Evolutionary conservation across 495 filamentous ascomycete genomes (phyloP), one percentile per base, ranked within the genome.

Genomic region (Penicillium waksmanii): DNA sequence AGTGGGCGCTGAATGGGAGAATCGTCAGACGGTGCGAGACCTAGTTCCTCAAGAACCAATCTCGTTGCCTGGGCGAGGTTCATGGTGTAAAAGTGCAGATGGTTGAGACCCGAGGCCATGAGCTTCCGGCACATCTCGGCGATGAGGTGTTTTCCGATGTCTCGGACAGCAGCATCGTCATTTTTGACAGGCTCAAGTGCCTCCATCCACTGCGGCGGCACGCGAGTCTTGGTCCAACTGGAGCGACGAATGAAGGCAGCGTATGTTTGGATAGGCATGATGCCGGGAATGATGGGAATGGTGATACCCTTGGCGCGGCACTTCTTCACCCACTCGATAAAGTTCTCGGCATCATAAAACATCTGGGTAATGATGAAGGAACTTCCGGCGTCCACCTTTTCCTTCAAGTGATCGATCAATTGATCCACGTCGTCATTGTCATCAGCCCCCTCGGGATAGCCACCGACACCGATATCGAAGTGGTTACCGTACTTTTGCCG

Each of bases 51-150:
- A 23, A 99, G 82, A 34, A 97, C 89, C 84, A 97, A 91, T 59
- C 88, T 89, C 9, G 95, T 97, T 19, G 95, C 90, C 70, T 96
- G 91, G 6, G 92, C 94, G 12, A 99, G 81, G 75, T 99, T 99
- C 96, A 99, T 99, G 50, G 96, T 99, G 74, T 99, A 99, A 76
- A 99, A 99, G 75, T 99, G 96, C 60, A 99, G 74, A 63, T 96
- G 91, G 61, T 86, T 83, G 62, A 97, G 91, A 17, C 94, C 95
- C 17, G 86, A 84, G 40, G 85, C 82, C 50, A 97, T 76, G 46
- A 98, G 85, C 73, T 87, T 88, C 44, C 87, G 84, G 72, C 96
- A 98, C 86, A 99, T 87, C 55, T 96, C 87, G 33, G 93, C 92
- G n/a, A 99, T 87, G 34, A 99, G 76, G 18, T 81, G 87, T 68